Base-by-base conservation (phyloP, 2,329 filamentous ascomycete species). In the Escovopsis weberi region DNA sequence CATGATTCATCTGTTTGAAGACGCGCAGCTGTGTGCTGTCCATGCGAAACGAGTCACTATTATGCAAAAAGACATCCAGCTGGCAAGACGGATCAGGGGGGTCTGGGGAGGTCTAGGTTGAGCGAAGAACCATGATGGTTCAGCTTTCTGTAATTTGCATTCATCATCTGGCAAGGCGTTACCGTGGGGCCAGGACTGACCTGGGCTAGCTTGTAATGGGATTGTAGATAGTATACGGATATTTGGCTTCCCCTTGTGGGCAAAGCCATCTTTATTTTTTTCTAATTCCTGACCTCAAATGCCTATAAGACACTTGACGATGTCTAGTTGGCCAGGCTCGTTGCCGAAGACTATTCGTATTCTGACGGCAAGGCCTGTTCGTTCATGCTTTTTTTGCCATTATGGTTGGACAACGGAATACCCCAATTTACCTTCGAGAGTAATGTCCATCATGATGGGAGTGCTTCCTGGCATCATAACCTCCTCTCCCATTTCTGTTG, bases 51-150 rank as follows among this genome's bases (percentile, higher is more conserved):
- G 89, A 59, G 87, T 96, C 42, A 96, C 89, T 34, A 94, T 95
- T 54, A 89, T 94, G 85, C 87, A 91, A 64, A 94, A 94, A 67
- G 91, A 96, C 63, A 94, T 98, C 54, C 89, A 95, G 66, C 74
- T 96, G 47, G 89, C 89, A 18, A 70, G 84, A 55, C 68, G 84
- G 51, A 87, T 89, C 64, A 71, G 84, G 41, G 84, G 84, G 11
- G 74, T 80, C 38, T 88, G 82, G 82, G 83, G 79, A 38, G 82
- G 82, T 5, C 52, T 70, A 66, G 64, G 81, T 38, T 47, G 35
- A 47, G 12, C 11, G 9, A 10, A 15, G 26, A 12, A 6, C n/a
- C 10, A 39, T 28, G 7, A 6, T 6, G 18, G 18, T 10, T 6
- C 18, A 37, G 35, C 12, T 23, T 23, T 6, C 4, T 12, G 18